Conservation (phyloP, 2,329 filamentous ascomycete genomes). For the Cercospora sp. region DNA sequence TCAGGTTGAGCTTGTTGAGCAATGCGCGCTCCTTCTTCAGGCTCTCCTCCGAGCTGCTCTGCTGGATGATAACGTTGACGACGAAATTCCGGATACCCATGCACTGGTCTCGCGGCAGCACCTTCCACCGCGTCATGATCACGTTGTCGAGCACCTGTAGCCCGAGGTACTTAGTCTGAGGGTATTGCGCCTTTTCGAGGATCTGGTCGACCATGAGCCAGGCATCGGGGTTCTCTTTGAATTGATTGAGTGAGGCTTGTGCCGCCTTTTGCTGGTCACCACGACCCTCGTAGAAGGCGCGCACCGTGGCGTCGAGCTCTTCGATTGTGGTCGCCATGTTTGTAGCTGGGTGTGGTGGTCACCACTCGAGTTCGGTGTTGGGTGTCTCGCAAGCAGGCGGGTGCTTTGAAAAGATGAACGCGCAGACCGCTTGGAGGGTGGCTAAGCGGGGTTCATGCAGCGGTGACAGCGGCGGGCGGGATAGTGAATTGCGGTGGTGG, state of each 20-base stretch:
- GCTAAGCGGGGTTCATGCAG: conserved; percentile 34
- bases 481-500: conserved; percentile 13
- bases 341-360: conserved; percentile 23
- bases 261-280: conserved; percentile 96
- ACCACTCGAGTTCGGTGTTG: conserved; percentile 28
- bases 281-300: conserved; percentile 94
- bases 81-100: conserved; percentile 98
- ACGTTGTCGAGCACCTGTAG: conserved; percentile 97
- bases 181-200: conserved; percentile 85
- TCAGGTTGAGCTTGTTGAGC: conserved; percentile 96
- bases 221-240: conserved; percentile 97
- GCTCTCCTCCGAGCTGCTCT: conserved; percentile 84
- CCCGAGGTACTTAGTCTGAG: conserved; percentile 95
- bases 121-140: conserved; percentile 98
- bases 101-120: conserved; percentile 92
- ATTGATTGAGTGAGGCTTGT: conserved; percentile 89
- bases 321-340: conserved; percentile 72
- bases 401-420: conserved; percentile 26
- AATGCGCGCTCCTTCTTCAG: conserved; percentile 82
- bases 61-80: conserved; percentile 96
- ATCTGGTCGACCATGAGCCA: conserved; percentile 98
- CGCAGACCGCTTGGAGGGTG: conserved; percentile 35
- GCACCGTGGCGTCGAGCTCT: conserved; percentile 95
- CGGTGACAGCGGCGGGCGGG: conserved; percentile 9
- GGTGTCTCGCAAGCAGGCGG: conserved; percentile 22